Evolutionary conservation across 345 rosid genomes (phyloP), one percentile per base, ranked within the genome.

Genomic region (Mallotus nudiflorus): DNA sequence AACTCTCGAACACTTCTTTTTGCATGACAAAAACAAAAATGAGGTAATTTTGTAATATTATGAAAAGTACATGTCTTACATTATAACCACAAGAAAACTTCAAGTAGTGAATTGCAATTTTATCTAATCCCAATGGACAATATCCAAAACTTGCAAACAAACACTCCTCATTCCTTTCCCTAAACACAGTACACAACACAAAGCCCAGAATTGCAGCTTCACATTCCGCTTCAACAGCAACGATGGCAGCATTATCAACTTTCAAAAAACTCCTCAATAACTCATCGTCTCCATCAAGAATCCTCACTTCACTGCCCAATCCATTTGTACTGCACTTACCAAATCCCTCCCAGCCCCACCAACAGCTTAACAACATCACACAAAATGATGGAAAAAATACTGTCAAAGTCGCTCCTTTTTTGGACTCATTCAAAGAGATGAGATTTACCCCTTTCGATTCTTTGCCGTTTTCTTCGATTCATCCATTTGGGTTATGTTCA

Each of bases 391-490:
- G 35, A 19, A 35, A 63, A 13, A 35, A 42, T 3, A 25, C 35
- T 7, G 6, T 19, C 22, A 63, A 45, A 9, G 15, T 5, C 67
- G 3, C 10, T 37, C 7, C 25, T 0, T 9, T 18, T 35, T n/a
- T 20, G 25, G 65, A 46, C 37, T 37, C 65, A 35, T 3, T 4
- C 27, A 59, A 59, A 19, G 64, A 35, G 6, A 25, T 14, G 45
- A 59, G 27, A 27, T 63, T 63, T 3, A 63, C 37, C 52, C 67
- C 44, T 63, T 63, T 63, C 1, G 50, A 63, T 63, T 46, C 53
- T 27, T 44, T 19, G 33, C 50, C 37, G 20, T 44, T 42, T 63
- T 63, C 37, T 3, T 28, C 53, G 22, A 63, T 63, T 53, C 52
- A 44, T 63, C 37, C 67, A 63, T 42, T 19, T 25, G 53, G 67